phyloP scores from a whole-genome alignment of 345 rosid genomes.

The Euphorbia pulcherrima region DNA sequence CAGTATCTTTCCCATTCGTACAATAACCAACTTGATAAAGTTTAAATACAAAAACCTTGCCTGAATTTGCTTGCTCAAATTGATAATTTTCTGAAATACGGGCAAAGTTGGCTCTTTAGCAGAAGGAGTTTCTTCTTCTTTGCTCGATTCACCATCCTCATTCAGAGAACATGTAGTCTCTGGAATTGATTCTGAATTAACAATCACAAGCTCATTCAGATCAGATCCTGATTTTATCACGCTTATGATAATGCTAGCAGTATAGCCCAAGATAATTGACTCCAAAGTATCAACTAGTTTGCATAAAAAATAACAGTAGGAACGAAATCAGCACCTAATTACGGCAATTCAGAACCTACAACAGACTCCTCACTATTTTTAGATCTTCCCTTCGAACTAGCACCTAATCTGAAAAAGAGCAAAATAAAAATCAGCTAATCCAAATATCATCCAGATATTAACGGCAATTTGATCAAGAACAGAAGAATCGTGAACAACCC shows the following conservation, averaged over 20 bases:
- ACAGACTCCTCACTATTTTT: too few species aligned
- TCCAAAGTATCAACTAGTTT: too few species aligned
- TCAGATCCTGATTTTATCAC: background rate
- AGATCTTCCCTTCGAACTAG: too few species aligned
- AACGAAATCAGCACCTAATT: too few species aligned
- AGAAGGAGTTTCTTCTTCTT: constrained; percentile 41
- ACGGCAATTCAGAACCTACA: too few species aligned
- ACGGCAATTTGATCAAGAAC: too few species aligned
- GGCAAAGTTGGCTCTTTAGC: constrained; percentile 59
- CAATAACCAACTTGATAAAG: background rate
- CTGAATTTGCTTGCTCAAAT: constrained; percentile 61
- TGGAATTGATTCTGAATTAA: constrained; percentile 27
- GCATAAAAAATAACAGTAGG: too few species aligned
- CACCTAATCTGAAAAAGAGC: too few species aligned
- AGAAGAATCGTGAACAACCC: background rate
- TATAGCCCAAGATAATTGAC: too few species aligned
- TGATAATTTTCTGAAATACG: constrained; percentile 55
- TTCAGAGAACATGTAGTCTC: constrained; percentile 32
- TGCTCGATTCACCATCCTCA: constrained; percentile 36
- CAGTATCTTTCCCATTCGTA: background rate
- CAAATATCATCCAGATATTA: background rate
- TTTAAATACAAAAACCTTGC: constrained; percentile 38
- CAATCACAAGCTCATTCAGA: background rate
- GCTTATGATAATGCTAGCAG: too few species aligned
- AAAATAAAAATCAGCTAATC: background rate